Evolutionary conservation across 2,329 filamentous ascomycete species (phyloP), one percentile per base, ranked within the genome.

Genomic region (Zasmidium angulare): DNA sequence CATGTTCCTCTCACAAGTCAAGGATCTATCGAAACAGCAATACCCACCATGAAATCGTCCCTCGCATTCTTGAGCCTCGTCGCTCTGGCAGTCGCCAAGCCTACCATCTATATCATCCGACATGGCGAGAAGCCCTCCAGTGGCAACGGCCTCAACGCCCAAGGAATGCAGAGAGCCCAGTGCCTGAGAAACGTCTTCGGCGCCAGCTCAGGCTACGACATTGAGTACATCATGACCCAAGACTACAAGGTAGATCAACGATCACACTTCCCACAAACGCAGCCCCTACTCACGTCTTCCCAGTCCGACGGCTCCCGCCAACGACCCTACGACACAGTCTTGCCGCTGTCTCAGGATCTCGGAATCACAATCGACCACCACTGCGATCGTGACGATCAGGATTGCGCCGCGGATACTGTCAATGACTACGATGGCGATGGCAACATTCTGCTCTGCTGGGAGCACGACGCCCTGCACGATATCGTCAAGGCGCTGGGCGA

Each of bases 401-500:
- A 79, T 4, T 86, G 85, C 59, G 85, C 87, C 19, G 75, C 76
- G 21, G 71, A 83, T 3, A 75, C 75, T 0, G 79, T 87, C 1
- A 65, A 81, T 1, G 63, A 64, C 4, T 85, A 84, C 60, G 81
- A 82, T 0, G 51, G 53, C 53, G 58, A 69, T 0, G 83, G 82
- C 1, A 87, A 87, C 63, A 82, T 88, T 50, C 70, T 88, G 48
- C 82, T 87, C 59, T 86, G 84, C 74, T 87, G 84, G 84, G 81
- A 86, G 66, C 85, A 87, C 68, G 75, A 79, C 53, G 73, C 75
- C 19, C 58, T 36, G 31, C 46, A 20, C 26, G 76, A 83, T 61
- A 82, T 87, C 64, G 80, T 77, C 1, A 65, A 81, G 62, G 72
- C 75, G 17, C 69, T 88, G 19, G 85, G 85, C 0, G 81, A 78